Percentiles rank a stretch among this genome's conserved stretches.
Conservation (phyloP, 2,329 filamentous ascomycete species). For the Capronia epimyces region DNA sequence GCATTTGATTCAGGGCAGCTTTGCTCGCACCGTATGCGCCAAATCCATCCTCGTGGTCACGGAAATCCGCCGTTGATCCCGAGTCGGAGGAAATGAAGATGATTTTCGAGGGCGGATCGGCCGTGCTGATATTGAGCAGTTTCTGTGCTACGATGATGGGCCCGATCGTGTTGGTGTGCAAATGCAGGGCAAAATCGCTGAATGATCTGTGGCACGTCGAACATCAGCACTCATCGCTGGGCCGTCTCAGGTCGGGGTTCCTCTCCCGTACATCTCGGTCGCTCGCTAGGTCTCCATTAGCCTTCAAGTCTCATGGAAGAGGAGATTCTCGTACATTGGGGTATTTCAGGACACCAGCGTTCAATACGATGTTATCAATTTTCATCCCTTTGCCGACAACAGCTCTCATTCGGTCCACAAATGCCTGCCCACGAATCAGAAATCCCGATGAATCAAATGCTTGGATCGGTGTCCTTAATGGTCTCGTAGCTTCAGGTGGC, state of each 20-base stretch:
- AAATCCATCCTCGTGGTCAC: slow-evolving; percentile 54
- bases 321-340: slow-evolving; percentile 45
- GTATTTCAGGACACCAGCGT: slow-evolving; percentile 53
- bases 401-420: slow-evolving; percentile 38
- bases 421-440: slow-evolving; percentile 35
- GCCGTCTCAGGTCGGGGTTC: neutral
- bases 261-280: slow-evolving; percentile 43
- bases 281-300: slow-evolving; percentile 40
- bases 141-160: slow-evolving; percentile 54
- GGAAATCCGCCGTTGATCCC: slow-evolving; percentile 48
- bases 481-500: neutral
- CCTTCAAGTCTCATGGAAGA: neutral
- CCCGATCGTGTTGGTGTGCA: slow-evolving; percentile 55
- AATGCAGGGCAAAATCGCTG: slow-evolving; percentile 50
- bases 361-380: slow-evolving; percentile 53
- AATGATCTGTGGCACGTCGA: slow-evolving; percentile 41
- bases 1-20: slow-evolving; percentile 52
- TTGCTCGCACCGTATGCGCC: slow-evolving; percentile 55
- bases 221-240: slow-evolving; percentile 1
- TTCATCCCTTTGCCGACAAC: slow-evolving; percentile 38
- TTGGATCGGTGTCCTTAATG: neutral
- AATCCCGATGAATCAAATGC: neutral
- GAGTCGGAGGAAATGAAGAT: slow-evolving; percentile 56
- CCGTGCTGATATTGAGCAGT: slow-evolving; percentile 44
- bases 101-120: slow-evolving; percentile 46